phyloP scores from a whole-genome alignment of 1,139 yeast genomes.

The Magnusiomyces ingens region DNA sequence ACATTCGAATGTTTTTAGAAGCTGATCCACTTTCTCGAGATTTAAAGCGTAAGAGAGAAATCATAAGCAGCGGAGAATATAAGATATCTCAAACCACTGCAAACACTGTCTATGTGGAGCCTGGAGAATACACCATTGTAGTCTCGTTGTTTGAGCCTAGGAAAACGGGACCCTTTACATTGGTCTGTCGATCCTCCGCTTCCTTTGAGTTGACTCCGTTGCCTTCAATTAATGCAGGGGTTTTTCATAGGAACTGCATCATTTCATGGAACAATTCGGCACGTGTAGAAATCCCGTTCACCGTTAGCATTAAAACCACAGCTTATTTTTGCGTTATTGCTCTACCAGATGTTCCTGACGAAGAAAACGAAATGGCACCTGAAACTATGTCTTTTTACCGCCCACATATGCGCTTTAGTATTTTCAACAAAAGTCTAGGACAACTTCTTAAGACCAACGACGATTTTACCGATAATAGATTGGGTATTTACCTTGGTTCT shows the following conservation, averaged over 20 bases:
- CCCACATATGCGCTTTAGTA: constrained; percentile 28
- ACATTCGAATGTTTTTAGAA: constrained; percentile 32
- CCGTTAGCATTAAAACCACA: constrained; percentile 10
- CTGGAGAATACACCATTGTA: constrained; percentile 32
- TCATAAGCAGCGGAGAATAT: constrained; percentile 34
- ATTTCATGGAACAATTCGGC: constrained; percentile 20
- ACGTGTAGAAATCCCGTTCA: constrained; percentile 15
- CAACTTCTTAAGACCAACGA: constrained; percentile 32
- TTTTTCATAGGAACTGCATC: constrained; percentile 20
- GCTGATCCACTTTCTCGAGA: constrained; percentile 26
- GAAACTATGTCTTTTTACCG: constrained; percentile 18
- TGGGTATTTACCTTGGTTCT: constrained; percentile 41
- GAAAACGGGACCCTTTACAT: constrained; percentile 21
- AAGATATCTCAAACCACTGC: constrained; percentile 27
- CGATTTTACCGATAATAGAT: constrained; percentile 39
- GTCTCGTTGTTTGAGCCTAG: constrained; percentile 34
- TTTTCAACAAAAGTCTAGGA: constrained; percentile 25
- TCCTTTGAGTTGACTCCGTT: constrained; percentile 18
- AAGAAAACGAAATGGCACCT: background rate
- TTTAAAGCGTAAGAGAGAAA: constrained; percentile 28
- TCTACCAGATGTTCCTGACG: constrained; percentile 1
- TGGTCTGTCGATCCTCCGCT: constrained; percentile 16
- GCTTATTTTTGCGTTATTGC: constrained; percentile 13
- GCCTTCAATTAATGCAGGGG: constrained; percentile 22
- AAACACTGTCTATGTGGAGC: constrained; percentile 32